Evolutionary conservation across 305 asterid genomes (phyloP).

Genomic region (Solanum hybrid): DNA sequence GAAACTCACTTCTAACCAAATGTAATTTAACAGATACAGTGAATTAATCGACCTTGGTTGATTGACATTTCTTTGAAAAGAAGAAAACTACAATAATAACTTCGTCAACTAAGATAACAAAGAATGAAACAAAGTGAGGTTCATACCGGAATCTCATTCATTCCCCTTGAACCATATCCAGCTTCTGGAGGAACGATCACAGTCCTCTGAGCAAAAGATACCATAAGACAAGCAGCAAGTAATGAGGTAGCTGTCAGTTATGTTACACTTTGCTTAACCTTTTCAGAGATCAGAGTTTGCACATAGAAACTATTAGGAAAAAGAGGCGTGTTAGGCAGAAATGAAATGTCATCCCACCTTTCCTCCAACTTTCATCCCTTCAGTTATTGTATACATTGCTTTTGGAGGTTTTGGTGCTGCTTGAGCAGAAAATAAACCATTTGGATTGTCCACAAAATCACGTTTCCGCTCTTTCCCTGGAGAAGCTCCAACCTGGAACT

Average conservation of each 20-base stretch:
- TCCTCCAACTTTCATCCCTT: constrained; percentile 98
- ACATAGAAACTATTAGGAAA: not conserved
- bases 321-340: not conserved
- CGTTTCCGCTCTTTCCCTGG: constrained; percentile 94
- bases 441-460: constrained; percentile 80
- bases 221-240: not conserved
- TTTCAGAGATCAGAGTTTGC: not conserved
- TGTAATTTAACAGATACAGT: not conserved
- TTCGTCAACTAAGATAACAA: not conserved
- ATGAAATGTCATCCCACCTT: constrained; percentile 37
- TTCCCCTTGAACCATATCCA: constrained; percentile 77
- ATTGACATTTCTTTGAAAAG: not conserved
- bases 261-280: not conserved
- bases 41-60: not conserved
- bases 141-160: constrained; percentile 90
- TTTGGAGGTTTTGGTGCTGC: constrained; percentile 97
- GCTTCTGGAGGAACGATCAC: constrained; percentile 85
- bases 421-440: constrained; percentile 93
- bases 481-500: constrained; percentile 79
- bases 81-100: not conserved
- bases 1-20: not conserved
- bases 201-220: constrained; percentile 51
- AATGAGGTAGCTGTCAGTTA: not conserved
- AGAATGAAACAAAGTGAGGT: not conserved
- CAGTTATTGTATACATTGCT: constrained; percentile 69